Percentiles rank a stretch among this genome's conserved stretches.
Conservation (phyloP, 768 basidiomycete genomes). For the Phallus indusiatus region DNA sequence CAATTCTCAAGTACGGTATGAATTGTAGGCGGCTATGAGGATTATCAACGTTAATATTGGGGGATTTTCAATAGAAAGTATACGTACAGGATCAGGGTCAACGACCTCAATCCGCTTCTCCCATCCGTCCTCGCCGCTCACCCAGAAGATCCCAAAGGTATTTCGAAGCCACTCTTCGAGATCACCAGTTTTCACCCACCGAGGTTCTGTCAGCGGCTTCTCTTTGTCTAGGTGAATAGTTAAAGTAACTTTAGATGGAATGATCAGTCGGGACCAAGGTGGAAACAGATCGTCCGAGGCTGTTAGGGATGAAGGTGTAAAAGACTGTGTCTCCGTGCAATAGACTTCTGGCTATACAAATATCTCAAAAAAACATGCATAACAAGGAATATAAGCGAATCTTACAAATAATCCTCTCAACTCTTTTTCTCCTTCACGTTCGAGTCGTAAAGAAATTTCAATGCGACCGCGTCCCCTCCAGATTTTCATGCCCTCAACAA, state of each 20-base stretch:
- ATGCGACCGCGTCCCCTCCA: slow-evolving; percentile 78
- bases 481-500: slow-evolving; percentile 73
- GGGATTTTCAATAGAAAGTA: slow-evolving; percentile 1
- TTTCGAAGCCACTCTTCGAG: slow-evolving; percentile 88
- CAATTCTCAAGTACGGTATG: slow-evolving; percentile 86
- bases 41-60: neutral
- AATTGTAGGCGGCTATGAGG: slow-evolving; percentile 74
- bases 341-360: slow-evolving; percentile 60
- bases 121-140: slow-evolving; percentile 74
- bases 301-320: slow-evolving; percentile 40
- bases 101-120: slow-evolving; percentile 85
- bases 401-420: slow-evolving; percentile 72
- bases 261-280: slow-evolving; percentile 48
- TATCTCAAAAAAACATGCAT: slow-evolving; percentile 9
- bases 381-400: slow-evolving; percentile 14
- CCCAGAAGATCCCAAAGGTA: slow-evolving; percentile 88
- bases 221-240: slow-evolving; percentile 75
- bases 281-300: slow-evolving; percentile 52
- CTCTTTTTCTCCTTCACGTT: slow-evolving; percentile 37
- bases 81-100: slow-evolving; percentile 89
- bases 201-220: slow-evolving; percentile 87
- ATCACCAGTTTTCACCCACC: slow-evolving; percentile 94
- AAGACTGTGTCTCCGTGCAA: slow-evolving; percentile 63
- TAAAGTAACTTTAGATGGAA: slow-evolving; percentile 53
- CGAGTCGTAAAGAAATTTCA: slow-evolving; percentile 62